Conservation (phyloP, 306 rosid species). For the Citrullus colocynthis region DNA sequence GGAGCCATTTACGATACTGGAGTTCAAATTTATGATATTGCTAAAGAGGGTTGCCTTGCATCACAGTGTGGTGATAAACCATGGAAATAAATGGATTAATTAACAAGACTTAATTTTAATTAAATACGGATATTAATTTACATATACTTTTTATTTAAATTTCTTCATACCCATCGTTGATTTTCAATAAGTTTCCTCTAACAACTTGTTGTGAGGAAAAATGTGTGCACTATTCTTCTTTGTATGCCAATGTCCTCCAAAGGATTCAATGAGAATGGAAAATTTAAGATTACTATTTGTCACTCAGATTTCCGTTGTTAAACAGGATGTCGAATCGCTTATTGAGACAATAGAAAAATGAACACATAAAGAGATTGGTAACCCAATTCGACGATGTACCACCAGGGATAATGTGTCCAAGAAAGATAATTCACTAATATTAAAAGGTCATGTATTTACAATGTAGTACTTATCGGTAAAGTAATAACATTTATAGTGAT, state of each 20-base stretch:
- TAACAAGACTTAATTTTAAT: not conserved
- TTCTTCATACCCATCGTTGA: not conserved
- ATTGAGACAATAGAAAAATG: too few relatives aligned
- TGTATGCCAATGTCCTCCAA: not conserved
- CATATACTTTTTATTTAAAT: not conserved
- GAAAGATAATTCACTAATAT: too few relatives aligned
- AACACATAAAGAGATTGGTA: too few relatives aligned
- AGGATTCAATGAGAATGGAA: not conserved
- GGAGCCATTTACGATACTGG: conserved; percentile 46
- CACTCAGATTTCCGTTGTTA: too few relatives aligned
- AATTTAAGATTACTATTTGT: too few relatives aligned
- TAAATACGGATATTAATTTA: too few relatives aligned
- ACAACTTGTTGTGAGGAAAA: not conserved
- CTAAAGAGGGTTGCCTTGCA: conserved; percentile 44
- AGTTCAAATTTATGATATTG: conserved; percentile 59
- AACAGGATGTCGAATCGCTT: too few relatives aligned
- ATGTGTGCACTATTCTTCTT: not conserved
- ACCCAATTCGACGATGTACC: too few relatives aligned
- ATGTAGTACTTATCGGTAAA: too few relatives aligned
- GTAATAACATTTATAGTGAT: too few relatives aligned
- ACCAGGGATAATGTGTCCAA: too few relatives aligned
- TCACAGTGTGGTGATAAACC: not conserved
- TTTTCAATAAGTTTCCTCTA: not conserved
- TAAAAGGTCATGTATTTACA: too few relatives aligned
- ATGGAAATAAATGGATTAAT: not conserved